phyloP scores from a whole-genome alignment of 2,329 filamentous ascomycete species.

The Penicillium sp. region DNA sequence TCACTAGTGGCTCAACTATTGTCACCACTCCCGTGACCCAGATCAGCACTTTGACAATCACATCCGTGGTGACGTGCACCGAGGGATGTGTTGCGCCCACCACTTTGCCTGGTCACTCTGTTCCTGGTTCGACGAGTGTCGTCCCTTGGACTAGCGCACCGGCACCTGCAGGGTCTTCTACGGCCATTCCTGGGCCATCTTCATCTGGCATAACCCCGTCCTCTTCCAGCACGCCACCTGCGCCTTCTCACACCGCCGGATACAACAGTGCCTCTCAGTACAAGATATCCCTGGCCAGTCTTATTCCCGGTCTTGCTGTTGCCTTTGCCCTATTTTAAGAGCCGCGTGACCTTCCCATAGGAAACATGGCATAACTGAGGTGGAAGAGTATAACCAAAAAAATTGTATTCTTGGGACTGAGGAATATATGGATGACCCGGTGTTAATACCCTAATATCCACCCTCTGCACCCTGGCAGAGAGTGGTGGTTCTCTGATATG shows the following conservation, averaged over 20 bases:
- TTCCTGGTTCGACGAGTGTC: background rate
- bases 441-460: slow-evolving; percentile 6
- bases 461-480: slow-evolving; percentile 3
- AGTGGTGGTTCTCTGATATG: slow-evolving; percentile 11
- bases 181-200: background rate
- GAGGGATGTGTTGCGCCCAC: slow-evolving; percentile 13
- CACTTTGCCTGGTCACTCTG: background rate
- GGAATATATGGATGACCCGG: background rate
- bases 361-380: background rate
- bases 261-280: slow-evolving; percentile 21
- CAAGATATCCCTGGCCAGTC: slow-evolving; percentile 13
- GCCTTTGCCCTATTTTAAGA: slow-evolving; percentile 19
- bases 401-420: slow-evolving; percentile 8
- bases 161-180: background rate
- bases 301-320: slow-evolving; percentile 16
- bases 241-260: slow-evolving; percentile 7
- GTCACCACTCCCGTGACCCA: slow-evolving; percentile 22
- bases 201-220: background rate
- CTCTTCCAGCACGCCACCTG: background rate
- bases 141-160: background rate
- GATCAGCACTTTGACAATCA: slow-evolving; percentile 23
- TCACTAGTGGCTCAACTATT: slow-evolving; percentile 20
- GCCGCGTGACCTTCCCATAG: background rate
- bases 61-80: slow-evolving; percentile 21
- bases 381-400: background rate